These are phyloP conservation scores for Leccinum variabile DNA, from an alignment of 1,284 basidiomycete genomes.

Conservation along the genomic window DNA sequence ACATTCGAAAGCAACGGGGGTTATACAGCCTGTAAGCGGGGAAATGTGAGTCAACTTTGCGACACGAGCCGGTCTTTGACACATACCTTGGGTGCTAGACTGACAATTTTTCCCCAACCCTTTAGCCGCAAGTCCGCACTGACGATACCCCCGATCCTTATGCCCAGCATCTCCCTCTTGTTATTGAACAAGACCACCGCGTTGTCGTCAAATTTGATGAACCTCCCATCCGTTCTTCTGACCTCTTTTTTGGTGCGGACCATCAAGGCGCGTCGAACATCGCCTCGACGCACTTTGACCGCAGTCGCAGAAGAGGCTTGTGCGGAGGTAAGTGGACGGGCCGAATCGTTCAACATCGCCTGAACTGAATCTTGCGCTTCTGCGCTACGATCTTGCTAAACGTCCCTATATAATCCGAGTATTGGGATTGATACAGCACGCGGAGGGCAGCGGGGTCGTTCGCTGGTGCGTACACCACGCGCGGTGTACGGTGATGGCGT, in stretches of 20 bases:
- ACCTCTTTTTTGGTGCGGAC: slow-evolving; percentile 88
- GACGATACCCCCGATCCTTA: slow-evolving; percentile 92
- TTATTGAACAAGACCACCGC: slow-evolving; percentile 95
- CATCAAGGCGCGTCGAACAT: slow-evolving; percentile 92
- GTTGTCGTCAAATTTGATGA: slow-evolving; percentile 95
- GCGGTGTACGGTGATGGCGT: slow-evolving; percentile 28
- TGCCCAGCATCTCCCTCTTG: slow-evolving; percentile 96
- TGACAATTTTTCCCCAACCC: slow-evolving; percentile 95
- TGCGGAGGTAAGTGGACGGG: slow-evolving; percentile 51
- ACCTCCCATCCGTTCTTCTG: slow-evolving; percentile 82
- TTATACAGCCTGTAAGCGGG: slow-evolving; percentile 23
- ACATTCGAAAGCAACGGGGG: background rate
- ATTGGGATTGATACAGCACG: slow-evolving; percentile 50
- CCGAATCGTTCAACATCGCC: slow-evolving; percentile 37
- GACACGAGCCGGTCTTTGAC: background rate
- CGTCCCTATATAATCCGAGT: slow-evolving; percentile 48
- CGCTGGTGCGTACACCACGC: slow-evolving; percentile 40
- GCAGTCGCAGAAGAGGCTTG: slow-evolving; percentile 63
- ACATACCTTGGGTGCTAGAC: slow-evolving; percentile 78
- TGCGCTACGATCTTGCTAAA: slow-evolving; percentile 49
- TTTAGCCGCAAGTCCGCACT: slow-evolving; percentile 88
- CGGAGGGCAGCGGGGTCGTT: slow-evolving; percentile 51
- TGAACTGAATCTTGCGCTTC: slow-evolving; percentile 43
- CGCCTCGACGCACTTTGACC: slow-evolving; percentile 87
- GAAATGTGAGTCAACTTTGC: background rate